Conservation (phyloP, 1,284 basidiomycete genomes). For the Cryptococcus sp. region DNA sequence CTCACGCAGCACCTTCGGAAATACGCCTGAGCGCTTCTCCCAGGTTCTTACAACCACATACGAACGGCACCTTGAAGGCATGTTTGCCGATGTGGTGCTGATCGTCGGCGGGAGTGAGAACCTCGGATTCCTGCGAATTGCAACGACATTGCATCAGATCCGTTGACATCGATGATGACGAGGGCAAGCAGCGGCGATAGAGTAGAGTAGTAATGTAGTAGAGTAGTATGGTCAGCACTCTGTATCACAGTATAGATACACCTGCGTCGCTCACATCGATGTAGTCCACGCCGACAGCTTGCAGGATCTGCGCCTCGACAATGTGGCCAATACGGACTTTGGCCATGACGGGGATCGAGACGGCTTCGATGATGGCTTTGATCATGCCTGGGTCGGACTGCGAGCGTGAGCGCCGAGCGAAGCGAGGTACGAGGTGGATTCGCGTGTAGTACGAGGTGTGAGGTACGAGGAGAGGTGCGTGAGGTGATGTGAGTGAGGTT, state of each 20-base stretch:
- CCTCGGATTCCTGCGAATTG: conserved; percentile 71
- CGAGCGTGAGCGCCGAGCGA: conserved; percentile 1
- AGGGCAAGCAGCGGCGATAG: background rate
- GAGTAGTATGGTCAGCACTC: too few relatives aligned
- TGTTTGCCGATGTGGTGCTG: conserved; percentile 81
- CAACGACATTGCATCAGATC: background rate
- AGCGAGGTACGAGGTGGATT: background rate
- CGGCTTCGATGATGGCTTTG: conserved; percentile 88
- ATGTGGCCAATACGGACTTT: conserved; percentile 88
- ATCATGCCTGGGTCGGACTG: conserved; percentile 96
- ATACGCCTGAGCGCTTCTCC: conserved; percentile 92
- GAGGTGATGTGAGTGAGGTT: background rate
- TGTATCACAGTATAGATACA: too few relatives aligned
- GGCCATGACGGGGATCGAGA: conserved; percentile 73
- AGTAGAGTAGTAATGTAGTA: background rate
- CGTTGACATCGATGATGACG: background rate
- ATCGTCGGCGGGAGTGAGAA: conserved; percentile 93
- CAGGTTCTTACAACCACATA: conserved; percentile 63
- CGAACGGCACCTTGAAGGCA: conserved; percentile 74
- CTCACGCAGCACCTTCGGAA: conserved; percentile 88
- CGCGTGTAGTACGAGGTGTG: background rate
- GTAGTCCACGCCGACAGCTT: conserved; percentile 94
- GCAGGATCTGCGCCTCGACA: conserved; percentile 94
- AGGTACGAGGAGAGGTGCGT: background rate
- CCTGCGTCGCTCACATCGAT: conserved; percentile 64